Evolutionary conservation across 306 rosid genomes (phyloP), one percentile per base, ranked within the genome.

Genomic region (Quercus cerris): DNA sequence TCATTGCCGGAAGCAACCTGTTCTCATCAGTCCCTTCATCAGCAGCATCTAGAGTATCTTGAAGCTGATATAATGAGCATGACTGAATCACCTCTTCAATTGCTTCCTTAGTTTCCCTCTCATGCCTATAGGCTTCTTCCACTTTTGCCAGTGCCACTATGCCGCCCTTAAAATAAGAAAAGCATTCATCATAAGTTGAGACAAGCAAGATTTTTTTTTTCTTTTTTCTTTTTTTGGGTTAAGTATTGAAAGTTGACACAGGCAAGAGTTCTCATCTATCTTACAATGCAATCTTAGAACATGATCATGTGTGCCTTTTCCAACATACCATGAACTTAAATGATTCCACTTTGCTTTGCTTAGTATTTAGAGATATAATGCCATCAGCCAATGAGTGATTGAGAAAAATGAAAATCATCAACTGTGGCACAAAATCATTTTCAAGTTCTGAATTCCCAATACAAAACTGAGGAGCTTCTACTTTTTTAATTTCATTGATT

Each of bases 1-100:
- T 95, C 94, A 93, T 87, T n/a, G 94, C 96, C 1, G 99, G 99
- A 90, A 93, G 99, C 84, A 93, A 73, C 88, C 99, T 83, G 83
- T 93, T 95, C 76, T 93, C 99, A 55, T 90, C 98, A 7, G 89
- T 68, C 75, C 86, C 97, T 71, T 88, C 94, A 61, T 90, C 94
- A 22, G 88, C 74, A 67, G 85, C 88, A 63, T 87, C 87, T 62
- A 93, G 74, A 58, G 86, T 84, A 83, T 95, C 98, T 81, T 83
- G 87, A 79, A 94, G 88, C 41, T 82, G 89, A 89, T 83, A 90
- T 28, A 90, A 73, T 18, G 94, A 93, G 25, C 30, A 70, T 56
- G 87, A 86, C 74, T 68, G 76, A 20, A 94, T 75, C 71, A 49
- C 78, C 79, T 93, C 99, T 85, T 86, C 96, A 55, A 81, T 83